Percentiles rank a stretch among this genome's conserved stretches.
These are phyloP conservation scores for Leccinum subrobustum DNA, from an alignment of 1,284 basidiomycete species.

Conservation along the genomic window DNA sequence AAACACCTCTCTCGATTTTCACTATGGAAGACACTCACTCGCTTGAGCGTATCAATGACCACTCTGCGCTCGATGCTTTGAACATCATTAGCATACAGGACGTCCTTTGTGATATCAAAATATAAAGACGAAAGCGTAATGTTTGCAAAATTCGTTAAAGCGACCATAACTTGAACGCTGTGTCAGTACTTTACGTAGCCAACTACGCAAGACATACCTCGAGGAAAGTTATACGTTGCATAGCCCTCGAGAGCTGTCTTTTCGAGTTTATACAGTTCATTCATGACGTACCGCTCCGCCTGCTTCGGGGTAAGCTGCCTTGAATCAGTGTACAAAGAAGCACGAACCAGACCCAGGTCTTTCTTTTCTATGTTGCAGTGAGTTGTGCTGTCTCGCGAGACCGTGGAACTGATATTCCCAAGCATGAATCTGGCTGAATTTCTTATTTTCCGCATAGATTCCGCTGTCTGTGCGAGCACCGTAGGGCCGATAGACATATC, in stretches of 20 bases:
- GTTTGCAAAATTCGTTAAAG: slow-evolving; percentile 67
- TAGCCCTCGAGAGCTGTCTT: slow-evolving; percentile 68
- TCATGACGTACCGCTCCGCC: slow-evolving; percentile 86
- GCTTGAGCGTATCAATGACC: slow-evolving; percentile 70
- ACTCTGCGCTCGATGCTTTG: slow-evolving; percentile 57
- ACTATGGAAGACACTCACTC: slow-evolving; percentile 44
- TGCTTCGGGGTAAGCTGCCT: slow-evolving; percentile 32
- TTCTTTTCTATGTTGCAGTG: slow-evolving; percentile 40
- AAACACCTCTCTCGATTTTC: background rate
- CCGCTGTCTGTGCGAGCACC: slow-evolving; percentile 75
- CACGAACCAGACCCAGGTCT: slow-evolving; percentile 64
- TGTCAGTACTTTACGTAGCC: slow-evolving; percentile 5
- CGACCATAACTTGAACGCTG: slow-evolving; percentile 49
- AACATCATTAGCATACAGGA: slow-evolving; percentile 74
- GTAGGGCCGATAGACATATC: slow-evolving; percentile 87
- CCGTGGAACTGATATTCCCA: slow-evolving; percentile 67
- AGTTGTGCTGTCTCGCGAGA: slow-evolving; percentile 9
- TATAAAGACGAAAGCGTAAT: slow-evolving; percentile 80
- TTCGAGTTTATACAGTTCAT: slow-evolving; percentile 79
- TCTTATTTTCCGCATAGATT: slow-evolving; percentile 83
- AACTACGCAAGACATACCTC: slow-evolving; percentile 53
- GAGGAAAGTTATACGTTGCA: slow-evolving; percentile 77
- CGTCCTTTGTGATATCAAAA: slow-evolving; percentile 91
- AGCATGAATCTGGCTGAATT: slow-evolving; percentile 91
- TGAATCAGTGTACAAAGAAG: background rate